Evolutionary conservation across 495 filamentous ascomycete species (phyloP).

Genomic region (Oidiodendron maius): DNA sequence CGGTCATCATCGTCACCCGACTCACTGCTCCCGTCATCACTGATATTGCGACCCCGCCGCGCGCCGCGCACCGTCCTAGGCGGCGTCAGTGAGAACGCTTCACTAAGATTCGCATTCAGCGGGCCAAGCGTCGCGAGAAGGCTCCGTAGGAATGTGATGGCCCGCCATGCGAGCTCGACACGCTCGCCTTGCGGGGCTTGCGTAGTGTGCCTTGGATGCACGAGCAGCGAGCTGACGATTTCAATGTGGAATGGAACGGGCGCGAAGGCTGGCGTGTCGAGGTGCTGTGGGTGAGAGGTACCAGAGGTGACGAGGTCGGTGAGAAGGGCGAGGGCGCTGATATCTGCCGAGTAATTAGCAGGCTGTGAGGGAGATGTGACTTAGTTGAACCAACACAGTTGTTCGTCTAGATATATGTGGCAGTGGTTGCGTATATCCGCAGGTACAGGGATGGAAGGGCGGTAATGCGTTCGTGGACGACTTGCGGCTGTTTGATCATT

Average conservation of each 20-base stretch:
- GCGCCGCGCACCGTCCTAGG: slow-evolving; percentile 24
- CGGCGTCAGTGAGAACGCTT: slow-evolving; percentile 58
- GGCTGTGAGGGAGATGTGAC: not conserved
- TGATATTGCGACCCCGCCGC: slow-evolving; percentile 17
- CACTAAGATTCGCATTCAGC: slow-evolving; percentile 35
- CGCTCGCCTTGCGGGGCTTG: slow-evolving; percentile 47
- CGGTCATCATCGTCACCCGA: slow-evolving; percentile 29
- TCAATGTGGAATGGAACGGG: slow-evolving; percentile 24
- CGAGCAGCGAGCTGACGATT: slow-evolving; percentile 17
- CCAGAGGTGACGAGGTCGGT: slow-evolving; percentile 56
- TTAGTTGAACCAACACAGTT: slow-evolving; percentile 49
- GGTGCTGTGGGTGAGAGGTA: slow-evolving; percentile 35
- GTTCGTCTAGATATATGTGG: slow-evolving; percentile 71
- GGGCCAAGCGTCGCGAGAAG: slow-evolving; percentile 47
- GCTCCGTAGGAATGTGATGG: slow-evolving; percentile 54
- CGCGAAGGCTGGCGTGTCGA: slow-evolving; percentile 37
- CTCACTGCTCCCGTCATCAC: slow-evolving; percentile 17
- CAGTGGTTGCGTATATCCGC: slow-evolving; percentile 59
- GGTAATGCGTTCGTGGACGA: slow-evolving; percentile 32
- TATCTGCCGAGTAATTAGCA: slow-evolving; percentile 40
- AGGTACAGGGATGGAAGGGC: slow-evolving; percentile 47
- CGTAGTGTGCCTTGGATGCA: slow-evolving; percentile 30
- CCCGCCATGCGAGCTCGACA: slow-evolving; percentile 44
- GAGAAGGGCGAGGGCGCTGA: slow-evolving; percentile 63
- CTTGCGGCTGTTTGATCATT: slow-evolving; percentile 20